Conservation (phyloP, 345 rosid species). For the Rhodamnia rubescens region DNA sequence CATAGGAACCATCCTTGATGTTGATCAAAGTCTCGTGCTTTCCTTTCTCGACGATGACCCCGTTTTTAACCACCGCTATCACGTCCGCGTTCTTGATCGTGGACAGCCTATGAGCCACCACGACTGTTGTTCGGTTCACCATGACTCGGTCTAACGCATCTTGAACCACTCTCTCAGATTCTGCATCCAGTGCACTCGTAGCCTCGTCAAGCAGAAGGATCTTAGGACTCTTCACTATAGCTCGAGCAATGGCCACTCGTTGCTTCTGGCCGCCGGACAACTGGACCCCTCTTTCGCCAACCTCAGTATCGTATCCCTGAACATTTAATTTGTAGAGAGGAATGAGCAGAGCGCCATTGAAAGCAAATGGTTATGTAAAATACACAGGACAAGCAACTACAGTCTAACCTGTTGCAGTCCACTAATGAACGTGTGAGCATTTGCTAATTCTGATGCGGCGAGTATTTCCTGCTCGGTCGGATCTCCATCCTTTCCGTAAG, state of each 20-base stretch:
- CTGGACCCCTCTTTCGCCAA: slow-evolving; percentile 48
- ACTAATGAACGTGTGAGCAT: slow-evolving; percentile 77
- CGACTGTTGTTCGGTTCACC: slow-evolving; percentile 35
- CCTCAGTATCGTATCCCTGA: slow-evolving; percentile 50
- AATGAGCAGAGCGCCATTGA: neutral
- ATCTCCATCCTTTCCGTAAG: slow-evolving; percentile 66
- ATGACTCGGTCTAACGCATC: slow-evolving; percentile 37
- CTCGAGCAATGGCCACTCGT: slow-evolving; percentile 47
- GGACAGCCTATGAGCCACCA: slow-evolving; percentile 50
- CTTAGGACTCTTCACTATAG: slow-evolving; percentile 32
- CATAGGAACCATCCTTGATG: slow-evolving; percentile 30
- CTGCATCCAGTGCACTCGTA: slow-evolving; percentile 52
- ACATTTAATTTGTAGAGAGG: neutral
- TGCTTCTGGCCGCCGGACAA: slow-evolving; percentile 56
- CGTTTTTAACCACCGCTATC: slow-evolving; percentile 44
- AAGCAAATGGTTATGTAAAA: neutral
- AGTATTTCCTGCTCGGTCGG: slow-evolving; percentile 58
- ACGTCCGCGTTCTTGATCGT: slow-evolving; percentile 48
- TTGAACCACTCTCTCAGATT: slow-evolving; percentile 40
- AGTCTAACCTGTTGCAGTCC: slow-evolving; percentile 48
- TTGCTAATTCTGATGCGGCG: slow-evolving; percentile 61
- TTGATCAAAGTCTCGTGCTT: slow-evolving; percentile 35
- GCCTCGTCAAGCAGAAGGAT: slow-evolving; percentile 52
- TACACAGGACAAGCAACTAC: neutral
- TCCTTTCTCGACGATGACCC: slow-evolving; percentile 47